A percentile compares a stretch with the other conserved stretches of the same genome.
Evolutionary conservation across 148 eudicot genomes (phyloP).

Genomic region (Vaccinium myrtillus): DNA sequence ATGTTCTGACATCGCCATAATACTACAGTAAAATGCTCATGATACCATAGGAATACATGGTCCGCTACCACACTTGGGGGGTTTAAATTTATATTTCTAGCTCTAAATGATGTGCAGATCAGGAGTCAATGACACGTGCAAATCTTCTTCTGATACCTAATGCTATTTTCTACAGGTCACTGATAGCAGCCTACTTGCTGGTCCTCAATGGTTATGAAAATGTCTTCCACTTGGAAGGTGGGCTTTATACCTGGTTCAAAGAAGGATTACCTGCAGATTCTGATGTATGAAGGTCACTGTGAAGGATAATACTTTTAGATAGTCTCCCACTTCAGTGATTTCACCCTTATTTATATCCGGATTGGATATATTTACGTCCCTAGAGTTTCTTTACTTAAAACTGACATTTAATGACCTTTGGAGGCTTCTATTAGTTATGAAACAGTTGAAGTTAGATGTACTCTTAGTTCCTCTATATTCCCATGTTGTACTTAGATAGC

Average conservation of each 20-base stretch:
- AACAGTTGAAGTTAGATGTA: conserved; percentile 1
- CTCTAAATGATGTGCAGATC: background rate
- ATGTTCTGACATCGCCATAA: background rate
- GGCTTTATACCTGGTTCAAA: conserved; percentile 80
- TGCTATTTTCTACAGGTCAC: conserved; percentile 57
- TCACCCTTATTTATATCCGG: background rate
- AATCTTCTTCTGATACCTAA: background rate
- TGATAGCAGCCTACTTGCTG: conserved; percentile 96
- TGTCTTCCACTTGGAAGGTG: conserved; percentile 94
- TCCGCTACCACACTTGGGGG: background rate
- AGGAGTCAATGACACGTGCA: background rate
- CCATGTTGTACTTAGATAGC: background rate
- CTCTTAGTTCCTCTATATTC: background rate
- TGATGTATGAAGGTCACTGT: conserved; percentile 36
- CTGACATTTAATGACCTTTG: background rate
- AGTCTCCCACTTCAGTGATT: background rate
- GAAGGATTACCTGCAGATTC: conserved; percentile 67
- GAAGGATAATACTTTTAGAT: background rate
- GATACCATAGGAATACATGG: background rate
- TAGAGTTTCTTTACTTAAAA: background rate
- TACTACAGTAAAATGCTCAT: background rate
- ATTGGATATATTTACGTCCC: background rate
- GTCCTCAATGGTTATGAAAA: conserved; percentile 85
- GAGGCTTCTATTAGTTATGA: background rate
- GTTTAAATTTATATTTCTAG: background rate